A percentile compares a stretch with the other conserved stretches of the same genome.
These are phyloP conservation scores for Physcia stellaris DNA, from an alignment of 495 filamentous ascomycete species.

Conservation along the genomic window DNA sequence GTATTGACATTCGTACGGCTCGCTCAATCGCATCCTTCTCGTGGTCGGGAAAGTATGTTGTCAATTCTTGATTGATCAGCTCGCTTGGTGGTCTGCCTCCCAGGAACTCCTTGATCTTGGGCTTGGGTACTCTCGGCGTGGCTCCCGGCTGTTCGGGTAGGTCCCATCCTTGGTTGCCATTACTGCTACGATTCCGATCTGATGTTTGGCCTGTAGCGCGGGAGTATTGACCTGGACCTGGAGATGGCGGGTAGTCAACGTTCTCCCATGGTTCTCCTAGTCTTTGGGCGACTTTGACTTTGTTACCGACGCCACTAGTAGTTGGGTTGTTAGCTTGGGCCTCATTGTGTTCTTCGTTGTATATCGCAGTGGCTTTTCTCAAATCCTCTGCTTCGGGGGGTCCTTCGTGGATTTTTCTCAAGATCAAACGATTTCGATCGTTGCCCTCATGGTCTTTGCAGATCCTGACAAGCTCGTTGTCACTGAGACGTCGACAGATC, in stretches of 20 bases:
- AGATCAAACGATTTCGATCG: conserved; percentile 81
- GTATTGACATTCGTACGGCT: conserved; percentile 80
- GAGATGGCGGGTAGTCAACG: conserved; percentile 70
- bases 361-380: conserved; percentile 67
- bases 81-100: conserved; percentile 89
- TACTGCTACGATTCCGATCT: conserved; percentile 46
- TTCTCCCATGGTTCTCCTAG: conserved; percentile 75
- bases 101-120: conserved; percentile 64
- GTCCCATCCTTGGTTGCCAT: conserved; percentile 28
- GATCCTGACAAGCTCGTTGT: conserved; percentile 76
- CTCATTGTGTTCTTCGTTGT: conserved; percentile 64
- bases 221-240: conserved; percentile 41
- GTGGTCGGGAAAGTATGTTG: conserved; percentile 94
- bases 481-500: conserved; percentile 63
- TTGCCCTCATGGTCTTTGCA: conserved; percentile 47
- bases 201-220: conserved; percentile 21
- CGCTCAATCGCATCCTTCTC: conserved; percentile 83
- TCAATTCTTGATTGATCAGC: conserved; percentile 89
- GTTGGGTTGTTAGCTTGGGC: conserved; percentile 47
- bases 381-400: conserved; percentile 74
- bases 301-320: conserved; percentile 36
- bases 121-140: conserved; percentile 32
- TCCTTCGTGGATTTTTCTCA: conserved; percentile 75
- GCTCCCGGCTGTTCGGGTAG: conserved; percentile 38
- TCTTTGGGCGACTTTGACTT: conserved; percentile 67